phyloP scores from a whole-genome alignment of 2,329 filamentous ascomycete genomes.

The Cladosporium sp. region DNA sequence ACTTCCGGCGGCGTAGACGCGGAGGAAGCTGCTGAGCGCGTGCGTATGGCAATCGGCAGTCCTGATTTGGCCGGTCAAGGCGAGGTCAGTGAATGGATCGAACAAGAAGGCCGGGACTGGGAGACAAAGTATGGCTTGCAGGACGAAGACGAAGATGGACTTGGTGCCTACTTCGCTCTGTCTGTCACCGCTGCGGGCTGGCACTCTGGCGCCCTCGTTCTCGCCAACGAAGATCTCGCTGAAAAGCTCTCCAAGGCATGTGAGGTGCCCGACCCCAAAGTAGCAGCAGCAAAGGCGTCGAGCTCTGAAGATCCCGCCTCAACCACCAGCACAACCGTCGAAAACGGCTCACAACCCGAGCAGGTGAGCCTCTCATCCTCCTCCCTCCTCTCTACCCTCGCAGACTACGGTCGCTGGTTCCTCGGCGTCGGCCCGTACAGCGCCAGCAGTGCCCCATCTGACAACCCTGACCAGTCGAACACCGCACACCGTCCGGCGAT shows the following conservation, averaged over 20 bases:
- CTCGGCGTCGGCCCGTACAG: constrained; percentile 27
- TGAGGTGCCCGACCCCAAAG: constrained; percentile 28
- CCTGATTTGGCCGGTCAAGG: constrained; percentile 31
- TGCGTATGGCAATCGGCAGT: constrained; percentile 32
- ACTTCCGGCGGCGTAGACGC: constrained; percentile 36
- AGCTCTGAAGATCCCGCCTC: background rate
- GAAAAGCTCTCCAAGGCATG: constrained; percentile 34
- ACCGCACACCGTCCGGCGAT: background rate
- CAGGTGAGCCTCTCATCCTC: constrained; percentile 15
- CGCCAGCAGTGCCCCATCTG: constrained; percentile 1
- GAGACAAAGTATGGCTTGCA: constrained; percentile 34
- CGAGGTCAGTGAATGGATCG: constrained; percentile 53
- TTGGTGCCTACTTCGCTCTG: constrained; percentile 51
- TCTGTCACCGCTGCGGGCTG: constrained; percentile 51
- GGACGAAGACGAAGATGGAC: constrained; percentile 42
- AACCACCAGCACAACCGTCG: background rate
- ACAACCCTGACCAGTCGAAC: constrained; percentile 6
- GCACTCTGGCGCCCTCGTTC: constrained; percentile 51
- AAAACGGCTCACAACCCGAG: constrained; percentile 3
- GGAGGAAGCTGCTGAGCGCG: constrained; percentile 38
- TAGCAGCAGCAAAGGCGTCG: too few relatives aligned
- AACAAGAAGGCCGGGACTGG: constrained; percentile 49
- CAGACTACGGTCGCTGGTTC: constrained; percentile 28
- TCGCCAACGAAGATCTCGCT: constrained; percentile 49
- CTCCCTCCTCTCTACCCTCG: constrained; percentile 12